phyloP scores from a whole-genome alignment of 345 rosid genomes.

The Populus euphratica region DNA sequence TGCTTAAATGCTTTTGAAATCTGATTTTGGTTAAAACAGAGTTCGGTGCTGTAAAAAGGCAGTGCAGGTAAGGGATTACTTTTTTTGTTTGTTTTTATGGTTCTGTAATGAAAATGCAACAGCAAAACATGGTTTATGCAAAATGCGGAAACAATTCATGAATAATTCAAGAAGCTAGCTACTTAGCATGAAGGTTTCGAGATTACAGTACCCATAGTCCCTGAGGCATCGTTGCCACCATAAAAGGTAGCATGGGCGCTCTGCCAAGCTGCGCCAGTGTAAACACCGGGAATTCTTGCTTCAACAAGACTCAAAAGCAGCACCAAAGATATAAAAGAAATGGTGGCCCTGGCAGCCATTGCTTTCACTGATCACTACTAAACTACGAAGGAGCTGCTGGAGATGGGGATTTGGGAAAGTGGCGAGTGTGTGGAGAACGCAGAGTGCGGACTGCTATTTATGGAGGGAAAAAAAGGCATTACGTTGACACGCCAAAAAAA shows the following conservation, averaged over 20 bases:
- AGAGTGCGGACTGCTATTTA: conserved; percentile 35
- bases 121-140: not conserved
- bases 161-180: not conserved
- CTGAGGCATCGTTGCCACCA: conserved; percentile 84
- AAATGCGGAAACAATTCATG: not conserved
- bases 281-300: conserved; percentile 73
- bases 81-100: not conserved
- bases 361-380: not conserved
- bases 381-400: not conserved
- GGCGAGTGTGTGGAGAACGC: conserved; percentile 21
- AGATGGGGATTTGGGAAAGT: not conserved
- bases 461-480: conserved; percentile 15
- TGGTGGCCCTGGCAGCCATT: conserved; percentile 18
- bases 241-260: conserved; percentile 88
- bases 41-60: not conserved
- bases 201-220: conserved; percentile 65
- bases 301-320: conserved; percentile 31
- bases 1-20: not conserved
- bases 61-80: not conserved
- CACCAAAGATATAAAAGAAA: conserved; percentile 17
- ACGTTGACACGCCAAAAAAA: conserved; percentile 24
- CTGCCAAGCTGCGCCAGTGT: conserved; percentile 66
- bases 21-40: not conserved
- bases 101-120: not conserved
- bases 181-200: not conserved